phyloP scores from a whole-genome alignment of 345 rosid genomes.

The Ceriops zippeliana region DNA sequence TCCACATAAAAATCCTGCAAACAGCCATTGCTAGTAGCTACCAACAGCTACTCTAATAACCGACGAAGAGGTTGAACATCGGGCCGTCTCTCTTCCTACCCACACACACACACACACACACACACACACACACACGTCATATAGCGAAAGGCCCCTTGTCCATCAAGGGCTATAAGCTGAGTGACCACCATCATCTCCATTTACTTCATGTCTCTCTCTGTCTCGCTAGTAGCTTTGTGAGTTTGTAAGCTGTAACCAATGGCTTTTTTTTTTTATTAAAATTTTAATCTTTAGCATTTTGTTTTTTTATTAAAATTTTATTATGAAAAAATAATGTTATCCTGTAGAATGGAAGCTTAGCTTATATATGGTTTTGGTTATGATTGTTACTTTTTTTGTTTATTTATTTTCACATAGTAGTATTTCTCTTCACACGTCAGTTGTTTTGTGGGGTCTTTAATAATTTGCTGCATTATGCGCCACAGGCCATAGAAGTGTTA shows the following conservation, averaged over 20 bases:
- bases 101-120: too few species aligned
- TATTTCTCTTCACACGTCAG: too few species aligned
- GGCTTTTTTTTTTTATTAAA: background rate
- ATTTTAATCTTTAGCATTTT: background rate
- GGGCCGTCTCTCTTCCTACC: slow-evolving; percentile 12
- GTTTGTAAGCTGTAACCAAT: too few species aligned
- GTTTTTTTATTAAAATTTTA: background rate
- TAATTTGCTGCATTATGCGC: too few species aligned
- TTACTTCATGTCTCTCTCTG: background rate
- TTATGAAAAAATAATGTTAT: too few species aligned
- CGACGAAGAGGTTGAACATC: slow-evolving; percentile 23
- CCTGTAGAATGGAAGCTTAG: background rate
- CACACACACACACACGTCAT: too few species aligned
- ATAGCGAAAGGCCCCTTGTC: too few species aligned
- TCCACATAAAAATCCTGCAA: slow-evolving; percentile 10
- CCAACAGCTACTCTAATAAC: slow-evolving; percentile 4
- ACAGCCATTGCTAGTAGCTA: background rate
- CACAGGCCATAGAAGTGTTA: too few species aligned
- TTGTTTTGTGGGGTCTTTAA: too few species aligned
- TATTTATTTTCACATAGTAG: background rate
- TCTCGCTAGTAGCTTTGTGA: background rate
- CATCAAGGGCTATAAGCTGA: background rate
- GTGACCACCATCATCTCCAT: slow-evolving; percentile 24
- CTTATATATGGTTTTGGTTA: background rate
- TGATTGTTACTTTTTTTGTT: background rate